phyloP scores from a whole-genome alignment of 441 rosid species.

The Gossypium davidsonii region DNA sequence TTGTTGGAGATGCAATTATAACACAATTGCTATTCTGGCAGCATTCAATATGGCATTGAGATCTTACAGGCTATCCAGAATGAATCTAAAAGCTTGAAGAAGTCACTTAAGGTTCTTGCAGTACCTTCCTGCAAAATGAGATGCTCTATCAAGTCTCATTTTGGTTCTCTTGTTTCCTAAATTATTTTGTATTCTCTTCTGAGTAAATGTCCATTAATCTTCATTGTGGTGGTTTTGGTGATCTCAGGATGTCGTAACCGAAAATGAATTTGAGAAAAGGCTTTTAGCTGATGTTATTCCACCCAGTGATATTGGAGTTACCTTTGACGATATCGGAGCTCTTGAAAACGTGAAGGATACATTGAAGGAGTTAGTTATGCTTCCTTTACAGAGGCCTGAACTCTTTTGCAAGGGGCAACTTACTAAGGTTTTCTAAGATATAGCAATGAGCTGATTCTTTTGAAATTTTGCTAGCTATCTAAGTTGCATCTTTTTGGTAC shows the following conservation, averaged over 20 bases:
- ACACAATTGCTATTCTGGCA: slow-evolving; percentile 42
- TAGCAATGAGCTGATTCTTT: slow-evolving; percentile 5
- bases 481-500: not conserved
- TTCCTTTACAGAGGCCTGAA: slow-evolving; percentile 88
- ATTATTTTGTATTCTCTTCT: not conserved
- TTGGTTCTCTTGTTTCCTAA: not conserved
- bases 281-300: slow-evolving; percentile 90
- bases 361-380: slow-evolving; percentile 90
- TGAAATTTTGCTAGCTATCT: not conserved
- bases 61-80: slow-evolving; percentile 66
- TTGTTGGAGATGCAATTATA: slow-evolving; percentile 19
- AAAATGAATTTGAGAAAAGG: slow-evolving; percentile 91
- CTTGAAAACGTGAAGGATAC: slow-evolving; percentile 93
- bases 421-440: slow-evolving; percentile 53
- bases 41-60: slow-evolving; percentile 69
- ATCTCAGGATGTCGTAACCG: slow-evolving; percentile 80
- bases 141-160: not conserved
- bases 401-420: slow-evolving; percentile 90
- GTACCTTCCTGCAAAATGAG: not conserved
- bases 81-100: slow-evolving; percentile 72
- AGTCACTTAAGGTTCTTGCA: slow-evolving; percentile 67
- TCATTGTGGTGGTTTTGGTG: slow-evolving; percentile 16
- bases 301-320: slow-evolving; percentile 86
- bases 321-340: slow-evolving; percentile 88
- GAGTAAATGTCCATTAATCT: not conserved